Evolutionary conservation across 163 green algal species (phyloP).

Genomic region (Volvox carteri): DNA sequence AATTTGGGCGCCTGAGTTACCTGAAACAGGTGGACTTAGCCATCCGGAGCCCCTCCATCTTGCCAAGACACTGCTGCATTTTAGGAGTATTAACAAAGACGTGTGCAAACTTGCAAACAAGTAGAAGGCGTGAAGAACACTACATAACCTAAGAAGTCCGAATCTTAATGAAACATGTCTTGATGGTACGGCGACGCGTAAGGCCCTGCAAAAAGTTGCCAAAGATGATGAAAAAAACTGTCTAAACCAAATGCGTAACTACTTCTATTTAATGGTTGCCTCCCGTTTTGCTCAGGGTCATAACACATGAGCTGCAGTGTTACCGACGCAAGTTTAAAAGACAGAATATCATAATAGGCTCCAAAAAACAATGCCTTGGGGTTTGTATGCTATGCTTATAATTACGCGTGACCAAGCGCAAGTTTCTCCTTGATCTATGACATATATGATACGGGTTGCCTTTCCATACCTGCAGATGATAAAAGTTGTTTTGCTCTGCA

Average conservation of each 20-base stretch:
- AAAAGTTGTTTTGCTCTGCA: no score
- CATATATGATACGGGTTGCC: no score
- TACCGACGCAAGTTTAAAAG: background rate
- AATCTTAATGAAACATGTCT: background rate
- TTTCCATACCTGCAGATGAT: no score
- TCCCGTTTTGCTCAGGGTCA: background rate
- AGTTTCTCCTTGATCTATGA: no score
- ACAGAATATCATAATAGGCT: background rate
- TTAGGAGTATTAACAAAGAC: conserved; percentile 19
- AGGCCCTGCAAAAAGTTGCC: background rate
- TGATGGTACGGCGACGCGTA: conserved; percentile 3
- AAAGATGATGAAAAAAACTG: background rate
- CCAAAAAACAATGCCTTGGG: no score
- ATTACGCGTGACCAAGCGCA: no score
- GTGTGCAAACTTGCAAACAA: background rate
- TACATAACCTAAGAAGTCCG: background rate
- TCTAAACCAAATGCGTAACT: background rate
- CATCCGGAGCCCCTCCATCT: conserved; percentile 31
- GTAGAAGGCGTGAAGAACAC: background rate
- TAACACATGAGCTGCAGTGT: background rate
- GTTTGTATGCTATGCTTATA: no score
- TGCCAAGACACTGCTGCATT: conserved; percentile 53
- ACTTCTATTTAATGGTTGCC: background rate
- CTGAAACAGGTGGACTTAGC: conserved; percentile 44
- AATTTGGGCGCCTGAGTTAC: background rate